Evolutionary conservation across 768 basidiomycete species (phyloP), one percentile per base, ranked within the genome.

Genomic region (Epithele typhae): DNA sequence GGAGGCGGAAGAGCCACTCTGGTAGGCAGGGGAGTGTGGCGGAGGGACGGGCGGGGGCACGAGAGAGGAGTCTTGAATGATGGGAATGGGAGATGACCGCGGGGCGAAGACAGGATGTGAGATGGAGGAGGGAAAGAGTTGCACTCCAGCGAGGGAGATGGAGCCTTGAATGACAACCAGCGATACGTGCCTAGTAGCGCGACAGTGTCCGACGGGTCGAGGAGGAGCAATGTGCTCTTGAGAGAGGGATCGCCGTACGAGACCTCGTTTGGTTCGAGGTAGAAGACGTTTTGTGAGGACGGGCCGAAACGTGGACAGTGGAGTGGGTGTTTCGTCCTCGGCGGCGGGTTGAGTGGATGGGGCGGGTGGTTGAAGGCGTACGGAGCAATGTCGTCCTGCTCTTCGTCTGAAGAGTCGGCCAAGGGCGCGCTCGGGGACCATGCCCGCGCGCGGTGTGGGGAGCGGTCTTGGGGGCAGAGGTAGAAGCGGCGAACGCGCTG

Each of bases 81-180:
- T 59, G 0, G 91, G 88, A 5, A 93, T 59, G 0, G 91, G 88
- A n/a, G 88, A 79, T 0, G 83, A 88, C 3, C 79, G 73, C 0
- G 92, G 90, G 0, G 90, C 86, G 58, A 81, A 94, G 22, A 94
- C 69, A 11, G 64, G 66, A 53, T 90, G 71, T 5, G 55, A 46
- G 3, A 45, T 58, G 1, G 55, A 37, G 1, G 78, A 77, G 6
- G 78, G 56, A 1, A 48, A 39, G 7, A 87, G 58, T 1, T 64
- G 67, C 10, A 77, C 71, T 2, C 87, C 87, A n/a, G 73, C 69
- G 0, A 92, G 39, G 2, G 69, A 65, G 42, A 93, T 51, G 14
- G 74, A 65, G 1, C 88, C 87, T 40, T 71, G 77, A 4, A 93
- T 59, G 21, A 92, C 74, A 0, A 72, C 71, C 14, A 95, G 49